A percentile compares a stretch with the other conserved stretches of the same genome.
phyloP scores from a whole-genome alignment of 2,329 filamentous ascomycete genomes.

The Colletotrichum sp. region DNA sequence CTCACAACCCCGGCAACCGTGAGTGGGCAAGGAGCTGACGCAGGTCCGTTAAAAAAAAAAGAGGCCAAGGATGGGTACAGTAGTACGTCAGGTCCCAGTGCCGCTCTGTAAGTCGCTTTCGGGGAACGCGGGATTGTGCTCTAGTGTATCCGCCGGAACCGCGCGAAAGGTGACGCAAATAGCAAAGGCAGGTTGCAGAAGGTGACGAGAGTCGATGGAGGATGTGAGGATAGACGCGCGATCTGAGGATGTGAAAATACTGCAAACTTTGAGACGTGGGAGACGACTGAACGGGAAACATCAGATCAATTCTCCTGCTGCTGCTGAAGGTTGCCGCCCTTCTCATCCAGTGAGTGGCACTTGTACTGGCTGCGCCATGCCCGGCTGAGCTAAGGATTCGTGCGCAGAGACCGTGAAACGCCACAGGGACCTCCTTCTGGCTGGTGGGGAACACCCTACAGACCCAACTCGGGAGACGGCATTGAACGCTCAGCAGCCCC shows the following conservation, averaged over 20 bases:
- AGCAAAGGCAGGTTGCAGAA: not conserved
- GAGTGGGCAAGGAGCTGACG: slow-evolving; percentile 16
- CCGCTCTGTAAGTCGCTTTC: not conserved
- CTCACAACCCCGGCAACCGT: slow-evolving; percentile 14
- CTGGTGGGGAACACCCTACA: slow-evolving; percentile 1
- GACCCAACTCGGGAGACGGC: not conserved
- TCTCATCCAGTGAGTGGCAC: not conserved
- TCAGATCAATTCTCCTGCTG: slow-evolving; percentile 5
- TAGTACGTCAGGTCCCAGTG: not conserved
- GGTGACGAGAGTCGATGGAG: not conserved
- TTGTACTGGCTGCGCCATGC: not conserved
- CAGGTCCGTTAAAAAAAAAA: slow-evolving; percentile 4
- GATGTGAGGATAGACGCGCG: not conserved
- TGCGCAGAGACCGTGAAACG: slow-evolving; percentile 16
- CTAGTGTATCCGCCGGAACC: not conserved
- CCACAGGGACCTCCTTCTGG: not conserved
- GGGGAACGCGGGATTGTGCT: not conserved
- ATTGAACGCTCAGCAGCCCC: not conserved
- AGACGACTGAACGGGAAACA: not conserved
- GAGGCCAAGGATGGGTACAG: not conserved
- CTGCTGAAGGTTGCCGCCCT: not conserved
- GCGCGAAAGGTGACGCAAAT: not conserved
- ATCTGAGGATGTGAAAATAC: not conserved
- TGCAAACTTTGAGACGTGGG: not conserved
- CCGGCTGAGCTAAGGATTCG: slow-evolving; percentile 6